Evolutionary conservation across 2,329 filamentous ascomycete genomes (phyloP).

Genomic region (Monilinia polystroma): DNA sequence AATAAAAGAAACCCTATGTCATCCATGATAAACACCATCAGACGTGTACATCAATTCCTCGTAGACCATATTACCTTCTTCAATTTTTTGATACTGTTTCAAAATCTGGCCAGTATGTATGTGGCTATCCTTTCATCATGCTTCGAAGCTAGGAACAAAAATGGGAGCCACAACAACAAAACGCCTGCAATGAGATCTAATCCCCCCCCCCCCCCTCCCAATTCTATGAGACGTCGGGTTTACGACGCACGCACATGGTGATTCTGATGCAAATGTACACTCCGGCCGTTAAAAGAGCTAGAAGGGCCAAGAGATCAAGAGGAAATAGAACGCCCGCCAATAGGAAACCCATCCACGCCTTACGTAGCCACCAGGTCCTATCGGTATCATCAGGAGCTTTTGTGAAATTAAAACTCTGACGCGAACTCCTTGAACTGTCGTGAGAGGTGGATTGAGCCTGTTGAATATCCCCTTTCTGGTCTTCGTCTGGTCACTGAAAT

Average conservation of each 20-base stretch:
- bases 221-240: constrained; percentile 35
- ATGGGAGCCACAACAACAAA: constrained; percentile 3
- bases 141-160: constrained; percentile 19
- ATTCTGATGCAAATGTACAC: constrained; percentile 36
- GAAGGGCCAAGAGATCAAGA: constrained; percentile 36
- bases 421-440: constrained; percentile 12
- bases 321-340: constrained; percentile 38
- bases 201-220: no score
- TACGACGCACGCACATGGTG: constrained; percentile 31
- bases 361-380: constrained; percentile 32
- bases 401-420: constrained; percentile 17
- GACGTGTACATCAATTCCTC: constrained; percentile 19
- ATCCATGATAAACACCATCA: constrained; percentile 13
- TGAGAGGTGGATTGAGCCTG: constrained; percentile 13
- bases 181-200: constrained; percentile 36
- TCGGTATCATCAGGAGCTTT: constrained; percentile 27
- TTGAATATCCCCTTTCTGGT: constrained; percentile 19
- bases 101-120: constrained; percentile 16
- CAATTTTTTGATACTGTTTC: constrained; percentile 13
- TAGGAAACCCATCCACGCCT: constrained; percentile 37
- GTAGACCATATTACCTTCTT: constrained; percentile 1
- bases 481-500: constrained; percentile 50
- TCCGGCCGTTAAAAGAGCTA: constrained; percentile 32
- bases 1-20: constrained; percentile 10
- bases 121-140: constrained; percentile 23